A percentile compares a stretch with the other conserved stretches of the same genome.
Evolutionary conservation across 2,329 filamentous ascomycete species (phyloP).

Genomic region (Aspergillus thermomutatus): DNA sequence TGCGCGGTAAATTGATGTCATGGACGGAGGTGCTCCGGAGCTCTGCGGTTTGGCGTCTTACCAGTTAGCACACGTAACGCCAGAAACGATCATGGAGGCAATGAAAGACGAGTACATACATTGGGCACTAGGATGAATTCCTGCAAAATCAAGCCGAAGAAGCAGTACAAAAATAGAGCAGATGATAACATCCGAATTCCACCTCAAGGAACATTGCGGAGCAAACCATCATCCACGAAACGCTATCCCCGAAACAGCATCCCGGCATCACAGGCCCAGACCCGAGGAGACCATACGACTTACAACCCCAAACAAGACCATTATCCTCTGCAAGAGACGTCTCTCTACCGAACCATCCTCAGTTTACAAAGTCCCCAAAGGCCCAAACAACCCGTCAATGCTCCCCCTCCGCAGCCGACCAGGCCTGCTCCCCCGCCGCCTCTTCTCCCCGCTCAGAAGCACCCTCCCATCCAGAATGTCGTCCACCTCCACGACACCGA

Average conservation of each 20-base stretch:
- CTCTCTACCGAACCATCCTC: background rate
- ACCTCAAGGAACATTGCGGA: background rate
- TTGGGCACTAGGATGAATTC: background rate
- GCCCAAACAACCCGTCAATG: conserved; percentile 17
- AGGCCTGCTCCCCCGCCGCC: conserved; percentile 39
- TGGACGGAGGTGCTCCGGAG: background rate
- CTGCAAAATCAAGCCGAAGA: background rate
- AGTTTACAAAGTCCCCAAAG: background rate
- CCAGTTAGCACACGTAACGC: background rate
- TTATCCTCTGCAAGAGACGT: background rate
- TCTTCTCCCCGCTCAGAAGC: conserved; percentile 39
- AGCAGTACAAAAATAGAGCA: too few relatives aligned
- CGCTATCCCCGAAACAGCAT: background rate
- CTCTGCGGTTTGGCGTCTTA: background rate
- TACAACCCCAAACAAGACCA: background rate
- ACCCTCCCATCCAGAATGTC: conserved; percentile 48
- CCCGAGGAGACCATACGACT: background rate
- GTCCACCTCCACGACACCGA: conserved; percentile 63
- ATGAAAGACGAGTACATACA: background rate
- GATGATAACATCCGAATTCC: background rate
- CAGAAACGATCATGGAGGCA: background rate
- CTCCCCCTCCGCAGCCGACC: conserved; percentile 20
- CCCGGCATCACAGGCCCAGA: background rate
- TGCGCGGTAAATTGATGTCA: background rate
- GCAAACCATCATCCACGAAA: background rate